Base-by-base conservation (phyloP, 148 eudicot genomes). In the Vaccinium darrowii region DNA sequence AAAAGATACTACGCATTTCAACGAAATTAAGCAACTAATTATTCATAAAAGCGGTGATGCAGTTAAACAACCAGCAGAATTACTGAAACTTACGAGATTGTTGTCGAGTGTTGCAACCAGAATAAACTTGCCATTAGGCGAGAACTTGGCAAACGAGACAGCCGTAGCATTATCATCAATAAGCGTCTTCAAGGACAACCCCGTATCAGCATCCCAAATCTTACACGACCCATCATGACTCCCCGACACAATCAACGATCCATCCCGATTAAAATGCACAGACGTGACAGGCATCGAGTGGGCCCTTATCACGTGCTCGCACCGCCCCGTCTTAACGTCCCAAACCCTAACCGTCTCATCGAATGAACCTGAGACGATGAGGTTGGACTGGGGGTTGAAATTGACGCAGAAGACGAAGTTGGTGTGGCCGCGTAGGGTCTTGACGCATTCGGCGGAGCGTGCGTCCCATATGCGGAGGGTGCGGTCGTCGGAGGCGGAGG, bases 401-500 rank as follows among this genome's bases (percentile, higher is more conserved):
- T 90, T 93, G 39, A 95, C 97, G 85, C 98, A 97, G 84, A 97
- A 97, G 18, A 97, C 99, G 54, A 86, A 79, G 51, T 81, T 85
- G 14, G 92, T 86, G 82, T 97, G 99, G 50, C 99, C 99, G 0
- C 93, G 87, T 14, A 97, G 91, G 65, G 89, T 92, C 78, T 97
- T 97, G 11, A 97, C 90, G 81, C 92, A 91, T 19, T 92, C 92
- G 82, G 85, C 88, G 33, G 90, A 67, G 21, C 89, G 93, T 1
- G 96, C 93, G 85, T 92, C 96, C 99, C 98, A 97, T 54, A 97
- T 97, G 49, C 95, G 92, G 86, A 95, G 83, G 76, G 96, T 93
- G 30, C 86, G 82, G 60, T 97, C 99, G 88, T 97, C 99, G 88
- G 99, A 95, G 74, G 99, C 99, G 83, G 99, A 94, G 90, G 93